Conservation (phyloP, 306 rosid genomes). For the Sophora flavescens region DNA sequence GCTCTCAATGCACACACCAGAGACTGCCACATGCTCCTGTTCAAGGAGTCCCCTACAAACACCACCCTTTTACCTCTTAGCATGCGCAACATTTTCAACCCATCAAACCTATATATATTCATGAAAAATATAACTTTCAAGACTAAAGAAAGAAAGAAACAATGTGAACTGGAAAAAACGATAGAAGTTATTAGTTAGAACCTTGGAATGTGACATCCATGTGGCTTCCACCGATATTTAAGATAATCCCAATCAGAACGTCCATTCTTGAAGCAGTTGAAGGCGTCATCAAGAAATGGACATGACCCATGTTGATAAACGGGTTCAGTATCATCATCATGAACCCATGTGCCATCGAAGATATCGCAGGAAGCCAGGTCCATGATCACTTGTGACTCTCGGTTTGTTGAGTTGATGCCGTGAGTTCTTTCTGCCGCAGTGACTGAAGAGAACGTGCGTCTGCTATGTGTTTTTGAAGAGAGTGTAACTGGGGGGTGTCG, state of each 20-base stretch:
- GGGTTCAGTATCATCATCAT: conserved; percentile 22
- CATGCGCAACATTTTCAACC: conserved; percentile 47
- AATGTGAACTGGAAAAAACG: not conserved
- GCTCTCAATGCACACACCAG: conserved; percentile 48
- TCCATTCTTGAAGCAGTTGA: conserved; percentile 58
- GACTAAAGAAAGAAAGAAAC: not conserved
- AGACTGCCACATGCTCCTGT: conserved; percentile 57
- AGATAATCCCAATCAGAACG: conserved; percentile 45
- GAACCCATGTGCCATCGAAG: conserved; percentile 51
- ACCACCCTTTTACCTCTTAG: conserved; percentile 53
- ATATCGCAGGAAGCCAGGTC: conserved; percentile 53
- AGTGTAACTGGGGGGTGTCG: not conserved
- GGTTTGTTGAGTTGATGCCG: not conserved
- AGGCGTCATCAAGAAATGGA: conserved; percentile 51
- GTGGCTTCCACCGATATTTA: conserved; percentile 52
- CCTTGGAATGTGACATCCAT: conserved; percentile 51
- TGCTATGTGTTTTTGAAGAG: not conserved
- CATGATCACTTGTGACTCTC: not conserved
- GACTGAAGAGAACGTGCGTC: conserved; percentile 28
- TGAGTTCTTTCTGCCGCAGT: conserved; percentile 36
- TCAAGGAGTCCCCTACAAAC: conserved; percentile 58
- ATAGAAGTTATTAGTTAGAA: not conserved
- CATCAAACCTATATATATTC: conserved; percentile 44
- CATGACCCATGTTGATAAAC: conserved; percentile 43
- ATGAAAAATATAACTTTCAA: not conserved